These are phyloP conservation scores for Leonotis leonurus DNA, from an alignment of 257 asterid species.

Conservation along the genomic window DNA sequence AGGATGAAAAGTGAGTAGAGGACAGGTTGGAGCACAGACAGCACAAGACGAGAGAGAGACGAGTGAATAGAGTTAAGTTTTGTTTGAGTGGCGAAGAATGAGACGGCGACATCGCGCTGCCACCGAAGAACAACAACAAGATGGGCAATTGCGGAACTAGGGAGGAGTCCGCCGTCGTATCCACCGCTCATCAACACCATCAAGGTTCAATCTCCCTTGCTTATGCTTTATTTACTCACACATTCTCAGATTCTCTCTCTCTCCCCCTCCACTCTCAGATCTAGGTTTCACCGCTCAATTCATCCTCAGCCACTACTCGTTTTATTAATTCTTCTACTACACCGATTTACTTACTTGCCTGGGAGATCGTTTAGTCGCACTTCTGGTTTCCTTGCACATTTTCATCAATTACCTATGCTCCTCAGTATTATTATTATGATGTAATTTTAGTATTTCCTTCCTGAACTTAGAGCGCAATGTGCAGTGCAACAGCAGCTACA, in stretches of 20 bases:
- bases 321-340: background rate
- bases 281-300: slow-evolving; percentile 25
- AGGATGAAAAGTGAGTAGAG: slow-evolving; percentile 17
- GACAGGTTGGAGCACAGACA: slow-evolving; percentile 24
- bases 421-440: background rate
- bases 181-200: slow-evolving; percentile 85
- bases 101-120: slow-evolving; percentile 30
- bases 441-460: background rate
- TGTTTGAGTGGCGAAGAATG: slow-evolving; percentile 36
- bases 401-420: background rate
- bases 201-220: too few relatives aligned
- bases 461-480: slow-evolving; percentile 16
- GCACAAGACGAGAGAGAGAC: background rate
- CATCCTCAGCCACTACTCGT: slow-evolving; percentile 1
- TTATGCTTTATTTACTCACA: background rate
- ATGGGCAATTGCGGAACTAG: slow-evolving; percentile 99
- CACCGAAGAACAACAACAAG: background rate
- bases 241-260: slow-evolving; percentile 16
- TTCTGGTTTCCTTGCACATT: slow-evolving; percentile 14
- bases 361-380: background rate
- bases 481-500: slow-evolving; percentile 77
- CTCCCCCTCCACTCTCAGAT: slow-evolving; percentile 18
- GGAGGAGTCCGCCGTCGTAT: slow-evolving; percentile 85
- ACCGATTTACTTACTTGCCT: background rate
- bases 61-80: slow-evolving; percentile 23